Evolutionary conservation across 2,329 filamentous ascomycete species (phyloP).

Genomic region (Talaromyces sp.): DNA sequence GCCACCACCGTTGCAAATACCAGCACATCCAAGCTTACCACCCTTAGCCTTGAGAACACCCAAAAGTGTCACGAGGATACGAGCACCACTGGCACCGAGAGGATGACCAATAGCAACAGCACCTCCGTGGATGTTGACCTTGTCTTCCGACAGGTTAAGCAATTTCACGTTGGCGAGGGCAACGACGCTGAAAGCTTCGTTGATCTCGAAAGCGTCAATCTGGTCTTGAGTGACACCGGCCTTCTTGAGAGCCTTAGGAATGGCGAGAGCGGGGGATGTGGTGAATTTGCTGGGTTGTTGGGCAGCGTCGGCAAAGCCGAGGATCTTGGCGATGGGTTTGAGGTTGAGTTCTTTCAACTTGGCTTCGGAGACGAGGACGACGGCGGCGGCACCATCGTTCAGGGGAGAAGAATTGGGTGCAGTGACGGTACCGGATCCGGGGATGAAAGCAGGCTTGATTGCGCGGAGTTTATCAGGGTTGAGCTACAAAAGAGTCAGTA

Average conservation of each 20-base stretch:
- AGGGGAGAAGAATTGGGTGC: slow-evolving; percentile 95
- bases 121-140: slow-evolving; percentile 93
- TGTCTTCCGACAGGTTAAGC: slow-evolving; percentile 71
- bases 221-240: slow-evolving; percentile 73
- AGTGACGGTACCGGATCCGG: slow-evolving; percentile 78
- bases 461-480: slow-evolving; percentile 77
- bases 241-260: slow-evolving; percentile 96
- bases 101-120: slow-evolving; percentile 93
- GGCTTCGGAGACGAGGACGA: slow-evolving; percentile 90
- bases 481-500: slow-evolving; percentile 43
- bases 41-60: slow-evolving; percentile 87
- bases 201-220: slow-evolving; percentile 96
- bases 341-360: slow-evolving; percentile 89
- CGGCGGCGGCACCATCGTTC: slow-evolving; percentile 88
- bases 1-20: slow-evolving; percentile 97
- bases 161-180: slow-evolving; percentile 95
- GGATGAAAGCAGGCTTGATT: slow-evolving; percentile 79
- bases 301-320: slow-evolving; percentile 94
- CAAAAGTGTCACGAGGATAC: slow-evolving; percentile 86
- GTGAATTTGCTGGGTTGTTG: slow-evolving; percentile 94
- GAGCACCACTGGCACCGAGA: slow-evolving; percentile 85
- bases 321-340: slow-evolving; percentile 92
- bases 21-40: slow-evolving; percentile 87
- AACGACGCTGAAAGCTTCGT: slow-evolving; percentile 97
- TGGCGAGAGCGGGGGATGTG: slow-evolving; percentile 84